Percentiles rank a stretch among this genome's conserved stretches.
Evolutionary conservation across 495 filamentous ascomycete genomes (phyloP).

Genomic region (Daldinia vernicosa): DNA sequence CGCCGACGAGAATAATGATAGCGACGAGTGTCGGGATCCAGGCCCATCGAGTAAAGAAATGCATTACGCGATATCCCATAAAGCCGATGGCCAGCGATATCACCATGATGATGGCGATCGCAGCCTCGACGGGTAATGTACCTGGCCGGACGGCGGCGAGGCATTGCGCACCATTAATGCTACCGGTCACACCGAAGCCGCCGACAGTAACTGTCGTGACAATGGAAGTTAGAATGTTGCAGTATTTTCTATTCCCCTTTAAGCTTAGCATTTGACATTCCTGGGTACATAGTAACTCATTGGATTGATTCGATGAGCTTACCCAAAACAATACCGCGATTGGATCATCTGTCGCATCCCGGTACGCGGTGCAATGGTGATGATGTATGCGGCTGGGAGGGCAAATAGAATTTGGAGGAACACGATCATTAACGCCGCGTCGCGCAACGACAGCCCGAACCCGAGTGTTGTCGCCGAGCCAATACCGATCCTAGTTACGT

Average conservation of each 20-base stretch:
- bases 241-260: conserved; percentile 23
- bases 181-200: conserved; percentile 54
- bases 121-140: conserved; percentile 57
- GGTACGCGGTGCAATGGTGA: conserved; percentile 60
- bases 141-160: conserved; percentile 56
- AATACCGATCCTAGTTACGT: conserved; percentile 18
- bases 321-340: conserved; percentile 65
- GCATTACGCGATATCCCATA: conserved; percentile 61
- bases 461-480: conserved; percentile 53
- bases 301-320: conserved; percentile 5
- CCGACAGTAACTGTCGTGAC: conserved; percentile 54
- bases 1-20: conserved; percentile 59
- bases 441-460: conserved; percentile 62
- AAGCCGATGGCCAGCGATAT: conserved; percentile 59
- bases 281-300: background rate
- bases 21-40: conserved; percentile 65
- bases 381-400: conserved; percentile 63
- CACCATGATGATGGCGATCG: conserved; percentile 62
- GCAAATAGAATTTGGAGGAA: conserved; percentile 64
- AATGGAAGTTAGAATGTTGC: conserved; percentile 34
- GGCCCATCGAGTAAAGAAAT: conserved; percentile 63
- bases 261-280: background rate
- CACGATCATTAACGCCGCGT: conserved; percentile 63
- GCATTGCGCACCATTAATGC: conserved; percentile 55
- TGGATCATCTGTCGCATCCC: conserved; percentile 66